Conservation (phyloP, 73 alveolate genomes). For the Uronychia setigera region DNA sequence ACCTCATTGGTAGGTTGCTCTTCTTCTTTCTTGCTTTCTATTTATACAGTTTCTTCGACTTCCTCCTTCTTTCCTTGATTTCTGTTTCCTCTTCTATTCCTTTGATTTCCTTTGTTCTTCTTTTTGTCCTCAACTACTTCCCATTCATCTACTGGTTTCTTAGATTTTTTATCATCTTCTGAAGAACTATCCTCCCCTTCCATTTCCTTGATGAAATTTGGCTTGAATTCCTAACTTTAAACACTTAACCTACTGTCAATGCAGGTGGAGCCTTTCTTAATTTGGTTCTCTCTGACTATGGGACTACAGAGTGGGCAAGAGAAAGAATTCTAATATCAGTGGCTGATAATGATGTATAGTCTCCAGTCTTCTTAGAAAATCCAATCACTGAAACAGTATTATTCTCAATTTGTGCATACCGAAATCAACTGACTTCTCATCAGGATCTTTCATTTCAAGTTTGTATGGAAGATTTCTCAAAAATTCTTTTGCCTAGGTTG, state of each 20-base stretch:
- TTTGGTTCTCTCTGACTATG: slow-evolving; percentile 38
- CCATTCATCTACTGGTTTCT: not conserved
- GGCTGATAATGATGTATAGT: slow-evolving; percentile 37
- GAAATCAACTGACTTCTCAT: slow-evolving; percentile 29
- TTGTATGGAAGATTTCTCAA: slow-evolving; percentile 38
- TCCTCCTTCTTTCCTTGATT: not conserved
- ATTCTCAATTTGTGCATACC: too few relatives aligned
- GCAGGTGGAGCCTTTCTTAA: slow-evolving; percentile 15
- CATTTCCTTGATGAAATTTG: too few relatives aligned
- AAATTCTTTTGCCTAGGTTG: slow-evolving; percentile 43
- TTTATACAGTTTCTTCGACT: not conserved
- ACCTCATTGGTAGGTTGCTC: not conserved
- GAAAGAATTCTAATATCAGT: slow-evolving; percentile 66
- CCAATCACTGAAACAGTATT: too few relatives aligned
- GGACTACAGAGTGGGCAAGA: slow-evolving; percentile 41
- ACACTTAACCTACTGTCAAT: too few relatives aligned
- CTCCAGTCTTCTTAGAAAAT: slow-evolving; percentile 72
- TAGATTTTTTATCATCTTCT: too few relatives aligned
- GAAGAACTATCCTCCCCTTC: too few relatives aligned
- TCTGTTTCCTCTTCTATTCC: slow-evolving; percentile 5
- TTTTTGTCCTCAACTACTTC: slow-evolving; percentile 7
- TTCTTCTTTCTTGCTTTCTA: not conserved
- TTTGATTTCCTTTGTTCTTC: slow-evolving; percentile 7
- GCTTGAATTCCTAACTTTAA: slow-evolving; percentile 50
- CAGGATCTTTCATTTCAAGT: slow-evolving; percentile 29